Conservation (phyloP, 2,329 filamentous ascomycete species). For the Penicillium sclerotiorum region DNA sequence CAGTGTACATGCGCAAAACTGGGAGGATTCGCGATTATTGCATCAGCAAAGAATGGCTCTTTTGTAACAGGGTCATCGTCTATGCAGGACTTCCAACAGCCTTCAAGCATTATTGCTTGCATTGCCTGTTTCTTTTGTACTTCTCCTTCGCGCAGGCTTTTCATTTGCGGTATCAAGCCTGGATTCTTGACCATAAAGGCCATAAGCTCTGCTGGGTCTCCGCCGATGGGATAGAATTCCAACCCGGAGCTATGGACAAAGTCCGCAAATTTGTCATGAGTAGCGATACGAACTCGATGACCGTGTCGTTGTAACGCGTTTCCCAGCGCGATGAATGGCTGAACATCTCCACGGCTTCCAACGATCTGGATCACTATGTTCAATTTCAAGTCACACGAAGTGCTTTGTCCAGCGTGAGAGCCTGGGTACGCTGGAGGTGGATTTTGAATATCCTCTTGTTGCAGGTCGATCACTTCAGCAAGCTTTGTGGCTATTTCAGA, state of each 20-base stretch:
- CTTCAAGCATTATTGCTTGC: conserved; percentile 42
- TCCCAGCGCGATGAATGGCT: conserved; percentile 62
- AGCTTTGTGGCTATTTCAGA: no score
- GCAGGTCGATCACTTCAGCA: no score
- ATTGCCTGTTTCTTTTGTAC: conserved; percentile 33
- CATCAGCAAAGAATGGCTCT: conserved; percentile 55
- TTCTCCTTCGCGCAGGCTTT: conserved; percentile 39
- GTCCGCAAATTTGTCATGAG: conserved; percentile 56
- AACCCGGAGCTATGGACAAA: conserved; percentile 56
- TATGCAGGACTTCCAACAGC: conserved; percentile 45
- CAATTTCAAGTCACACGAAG: no score
- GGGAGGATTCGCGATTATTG: conserved; percentile 59
- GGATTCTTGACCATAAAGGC: conserved; percentile 56
- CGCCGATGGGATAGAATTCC: conserved; percentile 62
- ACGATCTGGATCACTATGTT: conserved; percentile 62
- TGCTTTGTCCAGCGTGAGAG: no score
- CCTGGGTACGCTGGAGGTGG: no score
- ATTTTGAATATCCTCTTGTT: not conserved
- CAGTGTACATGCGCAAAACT: conserved; percentile 58
- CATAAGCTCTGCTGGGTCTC: conserved; percentile 57
- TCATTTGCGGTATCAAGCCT: conserved; percentile 42
- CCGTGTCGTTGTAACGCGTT: conserved; percentile 53
- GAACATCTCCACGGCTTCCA: conserved; percentile 60
- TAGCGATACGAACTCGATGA: conserved; percentile 61
- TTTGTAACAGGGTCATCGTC: conserved; percentile 29